These are phyloP conservation scores for Raffaelea arxii DNA, from an alignment of 2,329 filamentous ascomycete species.

Conservation along the genomic window DNA sequence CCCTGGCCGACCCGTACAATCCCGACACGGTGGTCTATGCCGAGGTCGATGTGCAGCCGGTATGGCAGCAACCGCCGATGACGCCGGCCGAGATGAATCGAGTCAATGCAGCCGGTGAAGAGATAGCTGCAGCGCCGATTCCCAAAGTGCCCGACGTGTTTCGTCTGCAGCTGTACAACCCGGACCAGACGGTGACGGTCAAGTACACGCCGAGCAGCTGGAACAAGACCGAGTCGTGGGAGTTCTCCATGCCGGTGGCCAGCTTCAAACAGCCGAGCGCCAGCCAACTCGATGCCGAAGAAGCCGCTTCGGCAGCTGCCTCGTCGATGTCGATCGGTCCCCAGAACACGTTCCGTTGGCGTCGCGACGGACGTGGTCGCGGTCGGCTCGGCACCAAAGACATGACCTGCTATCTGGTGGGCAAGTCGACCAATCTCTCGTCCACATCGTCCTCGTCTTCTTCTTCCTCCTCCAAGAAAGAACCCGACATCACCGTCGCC, in stretches of 20 bases:
- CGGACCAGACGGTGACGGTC: constrained; percentile 71
- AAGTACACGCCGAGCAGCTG: constrained; percentile 65
- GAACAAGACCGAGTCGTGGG: constrained; percentile 74
- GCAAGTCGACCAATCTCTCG: constrained; percentile 51
- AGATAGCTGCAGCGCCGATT: constrained; percentile 53
- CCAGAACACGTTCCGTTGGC: constrained; percentile 79
- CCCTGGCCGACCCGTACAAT: constrained; percentile 72
- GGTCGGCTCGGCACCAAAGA: constrained; percentile 70
- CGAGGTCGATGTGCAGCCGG: constrained; percentile 74
- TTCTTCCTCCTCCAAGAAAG: constrained; percentile 55
- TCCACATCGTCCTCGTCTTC: too few species aligned
- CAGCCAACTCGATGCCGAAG: constrained; percentile 67
- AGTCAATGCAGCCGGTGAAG: constrained; percentile 24
- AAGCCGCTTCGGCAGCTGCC: constrained; percentile 23
- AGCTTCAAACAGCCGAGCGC: constrained; percentile 73
- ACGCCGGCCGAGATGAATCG: constrained; percentile 63
- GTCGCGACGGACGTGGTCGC: constrained; percentile 78
- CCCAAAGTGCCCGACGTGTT: constrained; percentile 72
- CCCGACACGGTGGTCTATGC: constrained; percentile 69
- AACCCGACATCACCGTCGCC: constrained; percentile 92
- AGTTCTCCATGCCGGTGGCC: constrained; percentile 83
- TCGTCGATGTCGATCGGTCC: constrained; percentile 44
- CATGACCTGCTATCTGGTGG: constrained; percentile 78
- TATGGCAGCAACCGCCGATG: constrained; percentile 75
- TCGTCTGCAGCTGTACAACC: constrained; percentile 84